phyloP scores from a whole-genome alignment of 75 land plant genomes.

The Pinus albicaulis region DNA sequence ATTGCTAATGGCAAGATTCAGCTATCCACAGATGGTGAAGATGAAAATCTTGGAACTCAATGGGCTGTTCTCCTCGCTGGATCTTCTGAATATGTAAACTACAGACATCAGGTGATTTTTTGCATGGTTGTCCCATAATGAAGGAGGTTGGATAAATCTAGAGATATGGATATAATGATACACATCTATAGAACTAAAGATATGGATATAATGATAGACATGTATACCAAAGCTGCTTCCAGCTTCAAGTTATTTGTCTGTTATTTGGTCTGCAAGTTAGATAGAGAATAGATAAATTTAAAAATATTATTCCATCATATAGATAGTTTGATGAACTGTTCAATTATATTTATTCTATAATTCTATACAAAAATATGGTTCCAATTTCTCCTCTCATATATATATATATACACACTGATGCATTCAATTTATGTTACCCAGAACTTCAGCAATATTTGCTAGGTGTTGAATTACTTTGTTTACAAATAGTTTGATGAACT shows the following conservation, averaged over 20 bases:
- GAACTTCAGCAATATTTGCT: too few species aligned
- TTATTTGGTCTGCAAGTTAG: not conserved
- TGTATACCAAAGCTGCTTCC: not conserved
- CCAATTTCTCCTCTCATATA: too few species aligned
- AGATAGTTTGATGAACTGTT: too few species aligned
- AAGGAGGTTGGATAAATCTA: too few species aligned
- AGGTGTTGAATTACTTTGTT: too few species aligned
- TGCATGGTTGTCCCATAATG: too few species aligned
- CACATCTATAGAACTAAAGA: not conserved
- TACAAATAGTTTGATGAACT: too few species aligned
- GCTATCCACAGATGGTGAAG: too few species aligned
- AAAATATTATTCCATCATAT: not conserved
- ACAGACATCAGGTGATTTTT: conserved; percentile 29
- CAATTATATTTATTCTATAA: not conserved
- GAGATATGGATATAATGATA: too few species aligned
- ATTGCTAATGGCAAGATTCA: too few species aligned
- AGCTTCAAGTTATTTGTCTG: not conserved
- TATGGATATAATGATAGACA: not conserved
- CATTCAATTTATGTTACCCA: too few species aligned
- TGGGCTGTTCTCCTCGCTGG: conserved; percentile 40
- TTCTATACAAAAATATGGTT: not conserved
- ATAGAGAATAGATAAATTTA: not conserved
- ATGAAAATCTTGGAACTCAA: conserved; percentile 8
- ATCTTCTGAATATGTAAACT: conserved; percentile 25
- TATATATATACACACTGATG: too few species aligned